Evolutionary conservation across 768 basidiomycete species (phyloP).

Genomic region (Mycena amicta): DNA sequence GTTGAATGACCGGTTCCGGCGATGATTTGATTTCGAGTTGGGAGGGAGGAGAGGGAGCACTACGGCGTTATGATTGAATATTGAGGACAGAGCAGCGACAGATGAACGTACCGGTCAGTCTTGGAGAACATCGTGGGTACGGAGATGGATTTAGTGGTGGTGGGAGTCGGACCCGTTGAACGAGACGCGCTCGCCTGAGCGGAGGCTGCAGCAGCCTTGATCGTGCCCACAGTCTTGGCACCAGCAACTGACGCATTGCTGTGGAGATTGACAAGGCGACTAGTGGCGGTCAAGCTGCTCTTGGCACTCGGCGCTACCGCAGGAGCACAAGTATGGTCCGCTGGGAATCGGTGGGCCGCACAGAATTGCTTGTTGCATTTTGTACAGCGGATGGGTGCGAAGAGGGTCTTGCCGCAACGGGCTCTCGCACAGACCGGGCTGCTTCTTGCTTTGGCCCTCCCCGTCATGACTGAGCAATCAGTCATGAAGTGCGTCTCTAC

Average conservation of each 20-base stretch:
- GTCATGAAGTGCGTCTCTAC: constrained; percentile 76
- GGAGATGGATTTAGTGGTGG: constrained; percentile 20
- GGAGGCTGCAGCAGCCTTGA: constrained; percentile 39
- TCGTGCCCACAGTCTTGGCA: constrained; percentile 28
- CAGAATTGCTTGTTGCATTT: constrained; percentile 76
- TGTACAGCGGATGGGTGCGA: constrained; percentile 72
- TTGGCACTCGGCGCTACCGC: constrained; percentile 22
- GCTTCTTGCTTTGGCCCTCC: constrained; percentile 47
- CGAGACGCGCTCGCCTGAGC: constrained; percentile 26
- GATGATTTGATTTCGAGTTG: constrained; percentile 38
- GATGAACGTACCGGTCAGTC: constrained; percentile 65
- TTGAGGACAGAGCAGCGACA: constrained; percentile 31
- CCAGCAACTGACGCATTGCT: constrained; percentile 40
- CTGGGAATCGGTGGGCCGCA: constrained; percentile 76
- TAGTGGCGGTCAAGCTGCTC: constrained; percentile 41
- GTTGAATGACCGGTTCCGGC: constrained; percentile 39
- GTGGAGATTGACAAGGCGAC: constrained; percentile 40
- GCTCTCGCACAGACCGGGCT: constrained; percentile 62
- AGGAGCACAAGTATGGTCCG: constrained; percentile 61
- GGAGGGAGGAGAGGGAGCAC: constrained; percentile 39
- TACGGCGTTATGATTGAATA: constrained; percentile 71
- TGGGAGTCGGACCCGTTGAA: constrained; percentile 22
- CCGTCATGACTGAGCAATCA: constrained; percentile 72
- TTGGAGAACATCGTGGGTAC: constrained; percentile 40
- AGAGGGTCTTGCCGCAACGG: constrained; percentile 73